Evolutionary conservation across 2,329 filamentous ascomycete genomes (phyloP).

Genomic region (Aspergillus sergii): DNA sequence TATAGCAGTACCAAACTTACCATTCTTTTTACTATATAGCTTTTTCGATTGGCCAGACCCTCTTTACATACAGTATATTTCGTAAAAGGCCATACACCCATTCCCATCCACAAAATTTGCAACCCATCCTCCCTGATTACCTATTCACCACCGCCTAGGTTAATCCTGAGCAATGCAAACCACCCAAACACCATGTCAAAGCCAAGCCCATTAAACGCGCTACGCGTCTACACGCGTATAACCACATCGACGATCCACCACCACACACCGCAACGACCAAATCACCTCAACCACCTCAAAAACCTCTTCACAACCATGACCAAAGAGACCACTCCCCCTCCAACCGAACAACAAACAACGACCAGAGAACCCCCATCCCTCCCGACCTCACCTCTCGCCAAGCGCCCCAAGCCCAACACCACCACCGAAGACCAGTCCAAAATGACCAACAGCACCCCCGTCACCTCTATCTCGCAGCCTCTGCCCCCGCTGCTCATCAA

Average conservation of each 20-base stretch:
- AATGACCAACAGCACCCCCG: conserved; percentile 26
- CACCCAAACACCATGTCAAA: conserved; percentile 13
- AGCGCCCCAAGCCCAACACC: conserved; percentile 70
- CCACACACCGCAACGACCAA: conserved; percentile 1
- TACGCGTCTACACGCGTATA: conserved; percentile 25
- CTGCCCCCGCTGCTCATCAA: conserved; percentile 77
- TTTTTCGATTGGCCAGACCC: not conserved
- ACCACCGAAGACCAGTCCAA: conserved; percentile 24
- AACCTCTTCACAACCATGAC: conserved; percentile 39
- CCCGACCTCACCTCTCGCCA: conserved; percentile 74
- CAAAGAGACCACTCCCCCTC: conserved; percentile 40
- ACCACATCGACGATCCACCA: conserved; percentile 3
- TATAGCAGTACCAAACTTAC: not conserved
- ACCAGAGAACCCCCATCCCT: conserved; percentile 58
- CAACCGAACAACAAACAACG: conserved; percentile 22
- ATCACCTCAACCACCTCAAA: conserved; percentile 6
- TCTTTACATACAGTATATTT: not conserved
- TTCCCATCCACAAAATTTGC: not conserved
- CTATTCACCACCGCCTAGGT: not conserved
- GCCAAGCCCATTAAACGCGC: conserved; percentile 24
- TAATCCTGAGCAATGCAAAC: conserved; percentile 7
- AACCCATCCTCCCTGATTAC: not conserved
- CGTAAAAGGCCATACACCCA: not conserved
- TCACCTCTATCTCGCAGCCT: conserved; percentile 43
- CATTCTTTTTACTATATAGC: not conserved